These are phyloP conservation scores for Penicillium sp. DNA, from an alignment of 2,329 filamentous ascomycete species.

Conservation along the genomic window DNA sequence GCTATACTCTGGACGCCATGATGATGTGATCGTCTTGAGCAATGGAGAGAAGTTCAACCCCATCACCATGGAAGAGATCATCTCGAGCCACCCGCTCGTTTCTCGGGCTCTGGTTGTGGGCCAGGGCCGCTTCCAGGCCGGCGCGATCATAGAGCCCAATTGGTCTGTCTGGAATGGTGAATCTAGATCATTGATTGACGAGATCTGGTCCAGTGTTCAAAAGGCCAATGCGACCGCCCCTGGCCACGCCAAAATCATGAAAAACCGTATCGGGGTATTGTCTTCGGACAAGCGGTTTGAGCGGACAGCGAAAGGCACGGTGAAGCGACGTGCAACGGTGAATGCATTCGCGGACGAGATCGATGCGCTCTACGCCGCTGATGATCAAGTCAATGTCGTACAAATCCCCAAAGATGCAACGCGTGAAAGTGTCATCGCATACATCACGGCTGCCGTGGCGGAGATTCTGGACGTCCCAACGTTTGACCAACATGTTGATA, in stretches of 20 bases:
- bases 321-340: conserved; percentile 6
- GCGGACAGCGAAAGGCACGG: conserved; percentile 44
- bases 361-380: conserved; percentile 1
- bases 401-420: conserved; percentile 5
- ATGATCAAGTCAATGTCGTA: neutral
- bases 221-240: conserved; percentile 41
- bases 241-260: conserved; percentile 42
- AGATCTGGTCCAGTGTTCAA: conserved; percentile 45
- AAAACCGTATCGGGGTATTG: conserved; percentile 42
- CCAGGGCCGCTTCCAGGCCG: conserved; percentile 31
- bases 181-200: conserved; percentile 31
- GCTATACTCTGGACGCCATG: conserved; percentile 36
- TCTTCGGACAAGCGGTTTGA: conserved; percentile 43
- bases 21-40: conserved; percentile 43
- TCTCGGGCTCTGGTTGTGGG: conserved; percentile 33
- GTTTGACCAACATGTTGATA: conserved; percentile 8
- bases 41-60: conserved; percentile 48
- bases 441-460: conserved; percentile 1
- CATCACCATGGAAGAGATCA: conserved; percentile 33
- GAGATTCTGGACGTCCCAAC: neutral
- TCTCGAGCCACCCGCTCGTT: conserved; percentile 33
- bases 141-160: conserved; percentile 37
- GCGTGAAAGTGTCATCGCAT: neutral
- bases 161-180: conserved; percentile 8
- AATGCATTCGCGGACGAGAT: conserved; percentile 13